Percentiles rank a stretch among this genome's conserved stretches.
Evolutionary conservation across 371 early-diverging fungal genomes (phyloP).

Genomic region (Vairimorpha ceranae): DNA sequence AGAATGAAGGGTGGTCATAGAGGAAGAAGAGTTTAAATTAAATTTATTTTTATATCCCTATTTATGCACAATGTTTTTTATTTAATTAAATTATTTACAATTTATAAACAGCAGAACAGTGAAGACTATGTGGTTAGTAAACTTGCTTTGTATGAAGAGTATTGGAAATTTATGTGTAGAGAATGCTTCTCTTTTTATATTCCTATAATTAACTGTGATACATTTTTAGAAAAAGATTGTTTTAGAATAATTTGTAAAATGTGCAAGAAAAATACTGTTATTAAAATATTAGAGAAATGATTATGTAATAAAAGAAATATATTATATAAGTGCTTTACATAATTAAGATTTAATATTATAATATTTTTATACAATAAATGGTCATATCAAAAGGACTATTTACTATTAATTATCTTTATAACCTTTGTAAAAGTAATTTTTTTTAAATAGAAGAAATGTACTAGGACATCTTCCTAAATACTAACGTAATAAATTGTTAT

Average conservation of each 20-base stretch:
- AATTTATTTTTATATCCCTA: constrained; percentile 9
- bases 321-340: too few relatives aligned
- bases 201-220: constrained; percentile 26
- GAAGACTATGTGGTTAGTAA: background rate
- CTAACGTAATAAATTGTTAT: too few relatives aligned
- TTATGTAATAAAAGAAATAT: background rate
- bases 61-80: background rate
- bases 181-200: constrained; percentile 17
- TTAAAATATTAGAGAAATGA: background rate
- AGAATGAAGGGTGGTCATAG: constrained; percentile 99
- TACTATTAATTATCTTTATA: too few relatives aligned
- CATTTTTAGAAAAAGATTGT: background rate
- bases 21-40: constrained; percentile 94
- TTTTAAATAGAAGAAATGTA: too few relatives aligned
- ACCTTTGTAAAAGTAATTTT: too few relatives aligned
- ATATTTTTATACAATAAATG: too few relatives aligned
- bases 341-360: too few relatives aligned
- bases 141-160: background rate
- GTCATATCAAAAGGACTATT: too few relatives aligned
- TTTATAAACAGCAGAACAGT: background rate
- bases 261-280: background rate
- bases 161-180: background rate
- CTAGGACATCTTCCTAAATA: too few relatives aligned
- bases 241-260: constrained; percentile 6
- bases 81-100: background rate